Evolutionary conservation across 495 filamentous ascomycete genomes (phyloP).

Genomic region (Penicillium paxilli): DNA sequence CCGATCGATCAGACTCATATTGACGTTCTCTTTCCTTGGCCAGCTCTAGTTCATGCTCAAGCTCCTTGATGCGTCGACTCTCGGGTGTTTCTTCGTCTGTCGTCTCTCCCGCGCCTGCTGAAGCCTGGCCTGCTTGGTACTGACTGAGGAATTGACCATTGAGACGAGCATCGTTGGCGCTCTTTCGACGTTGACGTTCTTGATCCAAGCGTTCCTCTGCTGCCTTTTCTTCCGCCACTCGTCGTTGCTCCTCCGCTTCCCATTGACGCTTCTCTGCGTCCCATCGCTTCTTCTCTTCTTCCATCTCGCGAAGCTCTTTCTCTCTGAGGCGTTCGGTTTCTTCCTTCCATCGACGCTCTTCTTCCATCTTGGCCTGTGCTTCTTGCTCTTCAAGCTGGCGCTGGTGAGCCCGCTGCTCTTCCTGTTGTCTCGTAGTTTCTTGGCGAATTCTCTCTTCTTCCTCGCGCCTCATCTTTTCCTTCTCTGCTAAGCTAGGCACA

Average conservation of each 20-base stretch:
- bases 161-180: conserved; percentile 63
- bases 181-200: conserved; percentile 62
- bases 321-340: conserved; percentile 69
- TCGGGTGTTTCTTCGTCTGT: conserved; percentile 43
- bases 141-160: conserved; percentile 85
- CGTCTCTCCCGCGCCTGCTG: conserved; percentile 4
- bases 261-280: conserved; percentile 81
- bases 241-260: conserved; percentile 77
- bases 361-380: conserved; percentile 60
- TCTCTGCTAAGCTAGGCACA: conserved; percentile 73
- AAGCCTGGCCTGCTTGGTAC: conserved; percentile 62
- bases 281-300: conserved; percentile 80
- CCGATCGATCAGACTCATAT: conserved; percentile 80
- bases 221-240: conserved; percentile 72
- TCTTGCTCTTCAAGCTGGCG: conserved; percentile 70
- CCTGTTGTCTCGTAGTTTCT: conserved; percentile 52
- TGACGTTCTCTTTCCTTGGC: conserved; percentile 83
- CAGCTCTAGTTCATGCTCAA: conserved; percentile 81
- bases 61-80: conserved; percentile 69
- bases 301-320: conserved; percentile 64
- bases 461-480: conserved; percentile 60
- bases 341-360: conserved; percentile 79
- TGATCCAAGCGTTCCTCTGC: conserved; percentile 63
- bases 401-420: conserved; percentile 62
- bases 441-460: conserved; percentile 62